Evolutionary conservation across 352 stramenopile genomes (phyloP), one percentile per base, ranked within the genome.

Genomic region (Pythium phragmiticola): DNA sequence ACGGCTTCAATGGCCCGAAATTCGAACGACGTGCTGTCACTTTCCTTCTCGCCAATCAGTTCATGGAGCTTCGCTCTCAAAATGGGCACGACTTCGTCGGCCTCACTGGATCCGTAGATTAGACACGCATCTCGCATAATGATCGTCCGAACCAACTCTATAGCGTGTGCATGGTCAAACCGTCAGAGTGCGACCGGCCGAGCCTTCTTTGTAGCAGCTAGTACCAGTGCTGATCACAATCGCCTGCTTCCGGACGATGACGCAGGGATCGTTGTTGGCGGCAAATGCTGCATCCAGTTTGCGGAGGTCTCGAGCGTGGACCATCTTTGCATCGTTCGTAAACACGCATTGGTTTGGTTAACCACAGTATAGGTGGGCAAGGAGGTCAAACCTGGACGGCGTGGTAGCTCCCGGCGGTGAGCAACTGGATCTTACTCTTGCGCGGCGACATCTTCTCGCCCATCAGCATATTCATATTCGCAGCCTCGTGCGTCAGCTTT

Each of bases 271-370:
- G 48, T 87, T 88, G 7, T 76, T 84, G n/a, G 82, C 70, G 0
- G 76, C 76, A 60, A 90, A 92, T 0, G 75, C 72, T 33, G 83
- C 76, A 57, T 92, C 83, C 30, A 92, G 75, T 60, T 87, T 87
- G 9, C 83, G 78, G 12, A 92, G 71, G 56, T 92, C 83, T 12
- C 83, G 78, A 26, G 72, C 67, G 42, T 92, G 78, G 17, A 90
- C 81, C 14, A 57, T 46, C 80, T 92, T 39, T 39, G 14, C 8
- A 46, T 60, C n/a, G 12, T 48, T 45, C 41, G 16, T 23, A 8
- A 30, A 56, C 23, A 39, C 1, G 19, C 1, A 41, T 52, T 19
- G 41, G 23, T 39, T 52, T 48, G 16, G n/a, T n/a, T 34, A 8
- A 21, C 46, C 16, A 52, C 46, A 52, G 8, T 7, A 30, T 46